Percentiles rank a stretch among this genome's conserved stretches.
Conservation (phyloP, 805 yeast species). For the Candida chauliodis region DNA sequence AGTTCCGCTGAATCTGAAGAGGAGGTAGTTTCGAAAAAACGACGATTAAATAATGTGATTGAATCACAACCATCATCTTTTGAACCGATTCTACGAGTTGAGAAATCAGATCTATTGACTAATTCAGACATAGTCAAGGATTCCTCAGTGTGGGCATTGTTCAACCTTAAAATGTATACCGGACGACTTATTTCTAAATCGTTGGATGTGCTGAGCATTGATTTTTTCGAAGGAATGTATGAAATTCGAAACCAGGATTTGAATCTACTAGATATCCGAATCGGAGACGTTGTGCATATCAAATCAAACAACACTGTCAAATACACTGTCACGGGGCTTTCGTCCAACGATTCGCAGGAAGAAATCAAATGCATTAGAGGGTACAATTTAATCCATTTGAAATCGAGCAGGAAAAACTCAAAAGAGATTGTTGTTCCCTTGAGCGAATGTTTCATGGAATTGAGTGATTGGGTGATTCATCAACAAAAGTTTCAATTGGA, state of each 20-base stretch:
- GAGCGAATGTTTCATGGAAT: conserved; percentile 36
- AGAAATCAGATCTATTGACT: conserved; percentile 11
- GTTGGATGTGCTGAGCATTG: conserved; percentile 29
- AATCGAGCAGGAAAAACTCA: conserved; percentile 10
- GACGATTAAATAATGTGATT: conserved; percentile 11
- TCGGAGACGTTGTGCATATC: conserved; percentile 52
- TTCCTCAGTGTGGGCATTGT: conserved; percentile 52
- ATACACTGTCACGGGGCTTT: conserved; percentile 47
- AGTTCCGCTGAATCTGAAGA: conserved; percentile 6
- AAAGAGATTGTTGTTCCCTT: conserved; percentile 21
- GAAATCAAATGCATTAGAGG: conserved; percentile 58
- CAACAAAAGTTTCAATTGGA: conserved; percentile 28
- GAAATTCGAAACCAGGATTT: conserved; percentile 35
- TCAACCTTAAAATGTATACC: conserved; percentile 47
- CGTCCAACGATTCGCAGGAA: conserved; percentile 12
- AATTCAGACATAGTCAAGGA: conserved; percentile 14
- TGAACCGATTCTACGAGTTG: conserved; percentile 11
- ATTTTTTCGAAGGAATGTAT: conserved; percentile 37
- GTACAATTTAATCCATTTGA: conserved; percentile 45
- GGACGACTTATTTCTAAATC: conserved; percentile 36
- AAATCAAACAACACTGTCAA: conserved; percentile 23
- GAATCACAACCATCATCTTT: conserved; percentile 15
- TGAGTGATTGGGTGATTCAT: conserved; percentile 36
- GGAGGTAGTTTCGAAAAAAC: conserved; percentile 7
- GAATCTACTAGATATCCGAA: conserved; percentile 47